Evolutionary conservation across 2,329 filamentous ascomycete species (phyloP), one percentile per base, ranked within the genome.

Genomic region (Cladosporium oxysporum): DNA sequence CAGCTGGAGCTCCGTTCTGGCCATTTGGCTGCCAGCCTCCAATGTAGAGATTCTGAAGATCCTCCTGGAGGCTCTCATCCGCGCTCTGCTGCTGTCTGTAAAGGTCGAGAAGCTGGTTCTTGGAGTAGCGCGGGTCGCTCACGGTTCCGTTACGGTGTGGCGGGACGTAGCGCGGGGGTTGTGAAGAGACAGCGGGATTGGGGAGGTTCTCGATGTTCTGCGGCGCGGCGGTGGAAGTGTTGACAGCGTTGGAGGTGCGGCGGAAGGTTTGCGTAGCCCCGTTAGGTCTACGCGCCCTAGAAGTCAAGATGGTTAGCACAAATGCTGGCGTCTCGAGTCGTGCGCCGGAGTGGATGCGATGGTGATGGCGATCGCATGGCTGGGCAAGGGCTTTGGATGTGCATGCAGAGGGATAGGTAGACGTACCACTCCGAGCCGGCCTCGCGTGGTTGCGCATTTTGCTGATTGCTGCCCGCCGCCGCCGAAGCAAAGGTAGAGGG

Each of bases 1-100:
- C 75, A 58, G 73, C 82, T 73, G 78, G 84, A 73, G 76, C 73
- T 35, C 89, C 88, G 71, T 92, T 93, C 49, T 87, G 81, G 60
- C 88, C 85, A 66, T 88, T 86, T 31, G 93, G 91, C 76, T 92
- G 89, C 93, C 93, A 97, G 67, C 88, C 88, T 64, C 88, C 84
- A 72, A 90, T 85, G 75, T 90, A 93, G 65, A 96, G 84, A 67
- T 84, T 83, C 55, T 89, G 84, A 47, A 92, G 81, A 69, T 89
- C 86, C 68, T 85, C 84, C 62, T 88, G 84, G 49, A 91, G 81
- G 68, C 88, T 86, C 67, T 87, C 84, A 62, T 83, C 84, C 68
- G 86, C 82, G 63, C 78, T 79, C 55, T 83, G 82, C 73, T 88
- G 85, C 66, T 79, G 78, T 71, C 85, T 87, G 78, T 87, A 94